Percentiles rank a stretch among this genome's conserved stretches.
Evolutionary conservation across 176 grass and related monocot species (phyloP).

Genomic region (Microstegium vimineum): DNA sequence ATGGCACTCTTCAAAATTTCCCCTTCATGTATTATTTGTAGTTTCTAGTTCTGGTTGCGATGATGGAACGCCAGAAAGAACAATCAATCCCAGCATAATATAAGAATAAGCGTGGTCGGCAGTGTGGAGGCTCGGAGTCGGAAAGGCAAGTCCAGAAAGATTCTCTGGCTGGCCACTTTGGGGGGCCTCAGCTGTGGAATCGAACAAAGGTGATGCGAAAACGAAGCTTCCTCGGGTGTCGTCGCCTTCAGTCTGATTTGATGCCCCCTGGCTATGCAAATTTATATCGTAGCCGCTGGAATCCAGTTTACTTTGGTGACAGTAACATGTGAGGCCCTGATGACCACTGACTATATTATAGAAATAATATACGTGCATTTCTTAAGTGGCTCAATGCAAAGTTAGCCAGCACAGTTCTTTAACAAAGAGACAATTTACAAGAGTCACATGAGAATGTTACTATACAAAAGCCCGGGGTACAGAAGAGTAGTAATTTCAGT

Average conservation of each 20-base stretch:
- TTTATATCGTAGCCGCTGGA: not conserved
- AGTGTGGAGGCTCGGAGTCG: not conserved
- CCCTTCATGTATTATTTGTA: not conserved
- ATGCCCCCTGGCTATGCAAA: not conserved
- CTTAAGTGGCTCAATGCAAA: not conserved
- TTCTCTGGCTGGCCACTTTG: not conserved
- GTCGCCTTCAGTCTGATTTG: not conserved
- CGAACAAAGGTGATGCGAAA: not conserved
- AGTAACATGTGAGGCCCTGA: not conserved
- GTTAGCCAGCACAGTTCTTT: not conserved
- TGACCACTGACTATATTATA: not conserved
- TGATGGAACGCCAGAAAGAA: not conserved
- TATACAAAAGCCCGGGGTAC: constrained; percentile 51
- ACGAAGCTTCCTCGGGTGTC: constrained; percentile 16
- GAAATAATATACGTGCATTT: not conserved
- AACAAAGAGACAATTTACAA: constrained; percentile 31
- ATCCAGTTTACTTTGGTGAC: constrained; percentile 1
- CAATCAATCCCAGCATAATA: no score
- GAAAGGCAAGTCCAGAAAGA: not conserved
- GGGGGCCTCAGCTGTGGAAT: not conserved
- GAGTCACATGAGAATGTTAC: constrained; percentile 40
- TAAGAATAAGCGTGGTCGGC: constrained; percentile 15
- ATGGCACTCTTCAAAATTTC: no score
- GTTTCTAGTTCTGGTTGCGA: not conserved
- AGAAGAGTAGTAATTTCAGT: constrained; percentile 49